Conservation (phyloP, 169 alveolate species). For the Plasmodium sp. region DNA sequence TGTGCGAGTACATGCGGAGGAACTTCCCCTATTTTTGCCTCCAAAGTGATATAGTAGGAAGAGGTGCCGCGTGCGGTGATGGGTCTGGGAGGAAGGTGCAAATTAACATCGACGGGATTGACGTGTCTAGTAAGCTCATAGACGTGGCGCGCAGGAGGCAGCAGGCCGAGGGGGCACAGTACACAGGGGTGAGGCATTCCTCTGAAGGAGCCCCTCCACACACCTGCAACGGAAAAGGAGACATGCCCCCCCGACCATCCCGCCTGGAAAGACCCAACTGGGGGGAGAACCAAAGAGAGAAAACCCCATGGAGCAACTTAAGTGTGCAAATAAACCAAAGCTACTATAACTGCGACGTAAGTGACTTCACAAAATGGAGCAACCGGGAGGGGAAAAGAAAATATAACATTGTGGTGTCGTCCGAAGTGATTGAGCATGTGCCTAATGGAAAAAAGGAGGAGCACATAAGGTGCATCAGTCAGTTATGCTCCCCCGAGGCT, state of each 20-base stretch:
- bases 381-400: background rate
- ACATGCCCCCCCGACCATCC: background rate
- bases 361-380: background rate
- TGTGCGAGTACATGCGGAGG: constrained; percentile 39
- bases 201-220: background rate
- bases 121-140: constrained; percentile 20
- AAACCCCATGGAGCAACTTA: background rate
- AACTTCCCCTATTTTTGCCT: constrained; percentile 28
- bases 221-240: background rate
- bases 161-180: background rate
- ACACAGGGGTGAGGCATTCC: background rate
- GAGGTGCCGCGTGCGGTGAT: background rate
- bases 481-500: constrained; percentile 4
- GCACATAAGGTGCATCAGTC: constrained; percentile 5
- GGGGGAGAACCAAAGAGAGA: background rate
- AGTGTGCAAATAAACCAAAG: background rate
- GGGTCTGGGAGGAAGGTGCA: background rate
- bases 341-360: constrained; percentile 28
- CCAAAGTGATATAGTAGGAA: background rate
- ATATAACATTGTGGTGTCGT: constrained; percentile 28
- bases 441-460: constrained; percentile 19
- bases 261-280: background rate
- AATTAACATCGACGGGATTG: constrained; percentile 37
- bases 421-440: constrained; percentile 56
- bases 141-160: constrained; percentile 18